Percentiles rank a stretch among this genome's conserved stretches.
These are phyloP conservation scores for Flaveria sonorensis DNA, from an alignment of 129 eudicot genomes.

Conservation along the genomic window DNA sequence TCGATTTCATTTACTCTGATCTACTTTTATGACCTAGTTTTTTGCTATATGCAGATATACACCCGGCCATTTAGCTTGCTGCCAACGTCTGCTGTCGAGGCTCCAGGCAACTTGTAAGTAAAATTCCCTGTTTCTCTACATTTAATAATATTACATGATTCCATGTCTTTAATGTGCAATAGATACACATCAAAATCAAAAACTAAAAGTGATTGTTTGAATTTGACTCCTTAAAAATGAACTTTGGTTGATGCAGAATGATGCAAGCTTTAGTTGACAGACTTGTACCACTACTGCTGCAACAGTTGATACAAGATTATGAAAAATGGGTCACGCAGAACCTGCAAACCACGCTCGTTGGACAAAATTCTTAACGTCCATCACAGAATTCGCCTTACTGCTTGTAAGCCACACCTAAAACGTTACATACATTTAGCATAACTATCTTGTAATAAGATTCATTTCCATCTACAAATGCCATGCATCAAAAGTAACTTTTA, in stretches of 20 bases:
- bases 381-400: not conserved
- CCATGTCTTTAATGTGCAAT: no score
- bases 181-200: not conserved
- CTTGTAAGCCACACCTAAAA: not conserved
- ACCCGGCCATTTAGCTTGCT: conserved; percentile 63
- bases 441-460: conserved; percentile 3
- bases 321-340: conserved; percentile 53
- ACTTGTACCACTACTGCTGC: conserved; percentile 66
- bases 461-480: no score
- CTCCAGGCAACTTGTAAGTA: conserved; percentile 76
- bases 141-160: not conserved
- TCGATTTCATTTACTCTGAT: not conserved
- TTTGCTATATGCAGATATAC: conserved; percentile 52
- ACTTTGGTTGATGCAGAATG: conserved; percentile 52
- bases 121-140: not conserved
- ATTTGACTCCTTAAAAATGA: conserved; percentile 2
- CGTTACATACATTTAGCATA: not conserved
- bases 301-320: conserved; percentile 67
- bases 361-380: not conserved
- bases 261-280: conserved; percentile 81
- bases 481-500: not conserved
- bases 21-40: not conserved
- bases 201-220: not conserved
- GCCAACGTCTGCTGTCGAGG: conserved; percentile 75
- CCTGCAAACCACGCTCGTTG: conserved; percentile 4